Evolutionary conservation across 225 moss, liverwort and hornwort species (phyloP), one percentile per base, ranked within the genome.

Genomic region (Lunularia cruciata): DNA sequence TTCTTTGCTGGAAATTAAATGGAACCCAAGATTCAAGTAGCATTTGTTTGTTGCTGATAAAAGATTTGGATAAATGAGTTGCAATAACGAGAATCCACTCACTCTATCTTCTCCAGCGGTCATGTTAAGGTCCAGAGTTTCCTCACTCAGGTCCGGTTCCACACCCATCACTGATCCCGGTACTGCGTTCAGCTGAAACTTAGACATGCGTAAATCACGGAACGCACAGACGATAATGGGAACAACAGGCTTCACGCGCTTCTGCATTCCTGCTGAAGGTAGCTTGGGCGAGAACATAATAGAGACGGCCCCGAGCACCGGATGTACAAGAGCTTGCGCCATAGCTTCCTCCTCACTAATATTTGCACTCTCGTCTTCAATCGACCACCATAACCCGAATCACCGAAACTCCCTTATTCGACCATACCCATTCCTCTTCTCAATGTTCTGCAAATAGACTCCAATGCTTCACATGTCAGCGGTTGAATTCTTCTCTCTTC

Each of bases 141-240:
- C 90, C 71, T 95, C 92, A 0, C 60, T 51, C 60, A 95, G 73
- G 42, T 95, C 95, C 26, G 92, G 92, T 75, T 95, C 95, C 22
- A 95, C 88, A 18, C 95, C 95, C 56, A 69, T 13, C 4, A 75
- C 43, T 22, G 47, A 46, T 30, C 81, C 81, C 10, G 51, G 67
- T 9, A n/a, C 60, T 3, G 79, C 79, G 38, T 71, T 60, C 26
- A 65, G 31, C 37, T 27, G 78, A 18, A 78, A 30, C 47, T 32
- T 72, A 2, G 57, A 30, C 8, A 45, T 36, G 32, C 47, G 68
- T 14, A 40, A 45, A 30, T 37, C 2, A 19, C 40, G 61, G 27
- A n/a, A 13, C 25, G 15, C 18, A 31, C 51, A 43, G 25, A 39
- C 4, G 19, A 35, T 26, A 8, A 36, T 34, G 0, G 36, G 45